These are phyloP conservation scores for Suillus discolor DNA, from an alignment of 768 basidiomycete species.

Conservation along the genomic window DNA sequence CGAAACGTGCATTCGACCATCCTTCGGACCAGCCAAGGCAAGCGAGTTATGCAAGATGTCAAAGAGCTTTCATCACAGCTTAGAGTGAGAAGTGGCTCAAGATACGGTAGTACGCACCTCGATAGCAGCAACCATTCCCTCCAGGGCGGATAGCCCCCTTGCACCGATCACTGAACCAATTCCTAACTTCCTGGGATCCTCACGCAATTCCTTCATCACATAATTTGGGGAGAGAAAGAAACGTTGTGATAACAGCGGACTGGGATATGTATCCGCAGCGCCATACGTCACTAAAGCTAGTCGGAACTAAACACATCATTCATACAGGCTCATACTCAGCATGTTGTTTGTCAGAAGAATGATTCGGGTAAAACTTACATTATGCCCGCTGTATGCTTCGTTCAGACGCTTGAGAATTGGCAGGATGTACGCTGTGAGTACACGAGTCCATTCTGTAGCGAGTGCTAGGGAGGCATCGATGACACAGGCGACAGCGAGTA, in stretches of 20 bases:
- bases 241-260: conserved; percentile 55
- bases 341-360: background rate
- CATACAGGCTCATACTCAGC: background rate
- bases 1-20: conserved; percentile 29
- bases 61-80: conserved; percentile 44
- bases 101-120: conserved; percentile 52
- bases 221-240: conserved; percentile 48
- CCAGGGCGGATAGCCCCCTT: conserved; percentile 66
- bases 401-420: conserved; percentile 54
- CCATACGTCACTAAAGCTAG: conserved; percentile 67
- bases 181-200: conserved; percentile 51
- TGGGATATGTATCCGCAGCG: conserved; percentile 54
- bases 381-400: conserved; percentile 42
- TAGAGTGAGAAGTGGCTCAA: background rate
- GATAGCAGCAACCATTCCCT: conserved; percentile 68
- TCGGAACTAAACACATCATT: conserved; percentile 32
- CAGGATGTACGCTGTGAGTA: conserved; percentile 50
- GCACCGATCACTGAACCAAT: conserved; percentile 55
- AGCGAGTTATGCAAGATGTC: conserved; percentile 34
- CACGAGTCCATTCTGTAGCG: conserved; percentile 50
- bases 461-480: conserved; percentile 62
- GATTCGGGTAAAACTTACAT: conserved; percentile 31
- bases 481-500: conserved; percentile 56
- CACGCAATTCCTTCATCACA: conserved; percentile 47
- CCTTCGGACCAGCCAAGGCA: conserved; percentile 25